Evolutionary conservation across 768 basidiomycete species (phyloP), one percentile per base, ranked within the genome.

Genomic region (Trametes sanguinea): DNA sequence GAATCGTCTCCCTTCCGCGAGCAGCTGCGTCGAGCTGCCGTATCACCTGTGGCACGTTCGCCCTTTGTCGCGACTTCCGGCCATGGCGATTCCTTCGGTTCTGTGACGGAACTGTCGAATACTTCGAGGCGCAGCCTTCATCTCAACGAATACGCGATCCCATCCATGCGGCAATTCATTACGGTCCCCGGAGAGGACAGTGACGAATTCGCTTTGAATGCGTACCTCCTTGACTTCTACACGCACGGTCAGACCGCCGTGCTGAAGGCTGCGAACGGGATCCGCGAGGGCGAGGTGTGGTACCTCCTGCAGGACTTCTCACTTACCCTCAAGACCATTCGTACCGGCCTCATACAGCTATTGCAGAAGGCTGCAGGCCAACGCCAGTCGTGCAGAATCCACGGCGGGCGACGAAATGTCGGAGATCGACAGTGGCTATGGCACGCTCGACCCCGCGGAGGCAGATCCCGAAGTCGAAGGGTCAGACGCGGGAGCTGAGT

Each of bases 21-120:
- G 3, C 69, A 79, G 61, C 74, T 88, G 42, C 68, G 72, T 1
- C 62, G 73, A 1, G 78, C 77, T 0, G 74, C 80, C 6, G 70
- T 79, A n/a, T 65, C 37, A 0, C 73, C 80, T 29, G 67, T 74
- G 1, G 79, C 77, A 32, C 83, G 88, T 8, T 90, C 88, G 1
- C 65, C 76, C 5, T 90, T 89, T 64, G 86, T 85, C 6, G 85
- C 88, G 0, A 86, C 80, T 58, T 90, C 89, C 0, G 88, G 89
- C 0, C 85, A 86, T 55, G 79, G 70, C 32, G 88, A 90, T 67
- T 57, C 64, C 1, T 89, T 88, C 65, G 43, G 61, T 4, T 80
- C 74, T 33, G 75, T 88, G 10, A 61, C 71, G 1, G 87, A 90
- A 63, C 76, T 91, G 8, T 73, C 76, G 1, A 73, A 72, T 9